Evolutionary conservation across 768 basidiomycete species (phyloP), one percentile per base, ranked within the genome.

Genomic region (Rhodotorula toruloides): DNA sequence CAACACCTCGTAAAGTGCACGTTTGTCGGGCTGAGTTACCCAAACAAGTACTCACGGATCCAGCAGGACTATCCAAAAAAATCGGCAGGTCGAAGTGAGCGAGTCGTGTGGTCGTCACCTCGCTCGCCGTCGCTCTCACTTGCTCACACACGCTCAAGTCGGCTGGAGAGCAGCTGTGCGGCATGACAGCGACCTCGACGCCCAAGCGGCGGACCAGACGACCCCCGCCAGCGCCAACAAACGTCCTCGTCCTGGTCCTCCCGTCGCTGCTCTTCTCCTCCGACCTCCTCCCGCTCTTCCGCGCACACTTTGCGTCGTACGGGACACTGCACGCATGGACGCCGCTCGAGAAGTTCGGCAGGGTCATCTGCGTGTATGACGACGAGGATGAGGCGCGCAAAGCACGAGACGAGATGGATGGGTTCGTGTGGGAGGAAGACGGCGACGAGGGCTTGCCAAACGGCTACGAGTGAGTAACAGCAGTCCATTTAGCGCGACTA

Each of bases 321-420:
- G 94, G 96, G 25, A 79, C 82, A 32, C 85, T 99, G n/a, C 86
- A 88, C 73, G 83, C 87, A 72, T 99, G 93, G 92, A 73, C 72
- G 2, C 63, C 68, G n/a, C 55, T 73, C 31, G 57, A 61, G 25
- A 22, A 48, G 6, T 55, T 71, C 31, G 71, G 70, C 19, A 49
- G 73, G 17, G 69, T 67, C 9, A 48, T 74, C 13, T 64, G 62
- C 37, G 73, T 70, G 13, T 70, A 68, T 31, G 61, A 68, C 32
- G 75, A 77, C 19, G 85, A 85, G 25, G 82, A 83, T 27, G 80
- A 83, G 47, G 89, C 87, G 0, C 86, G 87, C 74, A 76, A 76
- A 22, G 90, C 87, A 0, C 90, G 89, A 61, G 76, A 74, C 77
- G 50, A 81, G 52, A 68, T 74, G 69, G 74, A 72, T 37, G 58